A percentile compares a stretch with the other conserved stretches of the same genome.
phyloP scores from a whole-genome alignment of 1,139 yeast species.

The Taphrina flavorubra region DNA sequence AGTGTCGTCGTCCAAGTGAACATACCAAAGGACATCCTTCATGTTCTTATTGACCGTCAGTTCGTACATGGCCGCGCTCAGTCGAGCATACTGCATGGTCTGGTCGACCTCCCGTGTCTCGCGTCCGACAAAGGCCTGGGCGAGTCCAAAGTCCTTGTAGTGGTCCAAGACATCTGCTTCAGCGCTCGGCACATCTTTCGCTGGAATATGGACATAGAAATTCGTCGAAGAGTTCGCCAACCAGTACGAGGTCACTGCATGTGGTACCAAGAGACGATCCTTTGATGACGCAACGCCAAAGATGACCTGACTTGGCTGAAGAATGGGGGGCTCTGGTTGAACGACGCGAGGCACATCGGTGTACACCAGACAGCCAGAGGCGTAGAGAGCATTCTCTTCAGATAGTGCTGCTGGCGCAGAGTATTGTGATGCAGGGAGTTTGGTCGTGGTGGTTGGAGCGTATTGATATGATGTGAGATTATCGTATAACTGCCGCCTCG shows the following conservation, averaged over 20 bases:
- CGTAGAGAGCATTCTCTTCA: neutral
- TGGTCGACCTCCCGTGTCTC: slow-evolving; percentile 5
- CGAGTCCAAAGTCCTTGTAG: neutral
- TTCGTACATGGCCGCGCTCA: slow-evolving; percentile 19
- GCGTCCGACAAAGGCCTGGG: neutral
- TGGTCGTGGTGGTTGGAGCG: neutral
- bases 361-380: neutral
- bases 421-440: neutral
- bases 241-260: slow-evolving; percentile 12
- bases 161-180: neutral
- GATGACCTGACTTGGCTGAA: slow-evolving; percentile 11
- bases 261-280: slow-evolving; percentile 8
- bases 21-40: slow-evolving; percentile 10
- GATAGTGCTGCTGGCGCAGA: neutral
- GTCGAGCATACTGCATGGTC: slow-evolving; percentile 26
- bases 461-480: neutral
- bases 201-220: slow-evolving; percentile 11
- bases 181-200: neutral
- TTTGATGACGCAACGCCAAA: slow-evolving; percentile 22
- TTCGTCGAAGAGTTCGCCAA: slow-evolving; percentile 12
- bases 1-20: slow-evolving; percentile 22
- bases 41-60: neutral
- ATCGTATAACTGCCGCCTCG: slow-evolving; percentile 1
- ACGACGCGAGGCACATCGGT: slow-evolving; percentile 9
- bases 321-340: slow-evolving; percentile 12